A percentile compares a stretch with the other conserved stretches of the same genome.
phyloP scores from a whole-genome alignment of 768 basidiomycete species.

The Podaxis sp. region DNA sequence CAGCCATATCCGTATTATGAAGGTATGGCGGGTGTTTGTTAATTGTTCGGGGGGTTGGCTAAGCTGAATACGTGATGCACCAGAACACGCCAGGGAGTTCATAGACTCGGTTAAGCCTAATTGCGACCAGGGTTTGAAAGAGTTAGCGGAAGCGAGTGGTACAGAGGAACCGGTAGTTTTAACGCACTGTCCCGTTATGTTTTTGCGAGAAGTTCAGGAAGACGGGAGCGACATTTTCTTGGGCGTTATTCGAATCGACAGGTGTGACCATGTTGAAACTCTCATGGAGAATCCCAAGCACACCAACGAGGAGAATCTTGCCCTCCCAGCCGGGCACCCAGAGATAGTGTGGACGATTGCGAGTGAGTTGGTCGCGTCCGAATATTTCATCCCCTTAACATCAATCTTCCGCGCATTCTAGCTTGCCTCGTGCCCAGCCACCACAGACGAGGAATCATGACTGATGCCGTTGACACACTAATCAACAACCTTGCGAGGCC shows the following conservation, averaged over 20 bases:
- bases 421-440: constrained; percentile 26
- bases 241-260: constrained; percentile 39
- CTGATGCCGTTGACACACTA: constrained; percentile 51
- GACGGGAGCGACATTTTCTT: constrained; percentile 53
- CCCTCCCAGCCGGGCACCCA: constrained; percentile 44
- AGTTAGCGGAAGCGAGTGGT: constrained; percentile 25
- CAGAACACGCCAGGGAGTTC: constrained; percentile 28
- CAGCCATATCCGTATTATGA: constrained; percentile 51
- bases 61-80: background rate
- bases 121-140: constrained; percentile 26
- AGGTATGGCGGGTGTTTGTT: constrained; percentile 19
- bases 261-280: constrained; percentile 31
- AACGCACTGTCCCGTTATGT: constrained; percentile 43
- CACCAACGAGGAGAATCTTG: constrained; percentile 37
- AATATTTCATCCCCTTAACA: background rate
- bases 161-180: constrained; percentile 25
- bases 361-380: constrained; percentile 17
- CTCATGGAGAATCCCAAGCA: constrained; percentile 25
- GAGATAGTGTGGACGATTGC: constrained; percentile 39
- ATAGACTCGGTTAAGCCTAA: constrained; percentile 21
- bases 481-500: constrained; percentile 59
- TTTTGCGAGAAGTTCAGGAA: constrained; percentile 48
- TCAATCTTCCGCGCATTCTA: background rate
- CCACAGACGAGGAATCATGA: constrained; percentile 52
- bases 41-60: background rate